Evolutionary conservation across 257 asterid species (phyloP).

Genomic region (Rauvolfia tetraphylla): DNA sequence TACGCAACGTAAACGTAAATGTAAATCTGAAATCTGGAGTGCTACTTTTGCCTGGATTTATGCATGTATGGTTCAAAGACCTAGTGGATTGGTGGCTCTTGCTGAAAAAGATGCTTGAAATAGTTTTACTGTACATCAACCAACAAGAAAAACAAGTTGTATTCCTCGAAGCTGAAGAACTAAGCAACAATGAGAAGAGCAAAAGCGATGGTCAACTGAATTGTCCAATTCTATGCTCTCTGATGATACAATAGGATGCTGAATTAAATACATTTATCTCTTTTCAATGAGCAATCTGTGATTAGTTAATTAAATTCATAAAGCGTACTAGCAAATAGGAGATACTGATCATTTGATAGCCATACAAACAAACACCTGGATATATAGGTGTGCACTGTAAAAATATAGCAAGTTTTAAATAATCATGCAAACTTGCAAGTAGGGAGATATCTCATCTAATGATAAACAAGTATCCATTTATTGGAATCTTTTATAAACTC

Average conservation of each 20-base stretch:
- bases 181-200: background rate
- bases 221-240: background rate
- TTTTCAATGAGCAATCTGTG: too few relatives aligned
- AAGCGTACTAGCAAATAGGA: background rate
- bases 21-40: background rate
- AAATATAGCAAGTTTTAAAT: background rate
- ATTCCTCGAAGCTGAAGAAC: background rate
- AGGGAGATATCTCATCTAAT: background rate
- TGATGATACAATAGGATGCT: background rate
- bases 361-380: background rate
- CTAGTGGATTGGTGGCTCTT: background rate
- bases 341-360: too few relatives aligned
- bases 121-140: background rate
- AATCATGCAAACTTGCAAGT: background rate
- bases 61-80: background rate
- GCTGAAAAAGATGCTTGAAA: background rate
- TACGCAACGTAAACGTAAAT: background rate
- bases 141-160: background rate
- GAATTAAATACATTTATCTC: background rate
- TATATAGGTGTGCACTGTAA: background rate
- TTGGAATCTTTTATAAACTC: background rate
- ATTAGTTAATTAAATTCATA: background rate
- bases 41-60: background rate
- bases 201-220: background rate
- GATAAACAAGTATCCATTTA: background rate